Evolutionary conservation across 2,329 filamentous ascomycete species (phyloP), one percentile per base, ranked within the genome.

Genomic region (Neonectria punicea): DNA sequence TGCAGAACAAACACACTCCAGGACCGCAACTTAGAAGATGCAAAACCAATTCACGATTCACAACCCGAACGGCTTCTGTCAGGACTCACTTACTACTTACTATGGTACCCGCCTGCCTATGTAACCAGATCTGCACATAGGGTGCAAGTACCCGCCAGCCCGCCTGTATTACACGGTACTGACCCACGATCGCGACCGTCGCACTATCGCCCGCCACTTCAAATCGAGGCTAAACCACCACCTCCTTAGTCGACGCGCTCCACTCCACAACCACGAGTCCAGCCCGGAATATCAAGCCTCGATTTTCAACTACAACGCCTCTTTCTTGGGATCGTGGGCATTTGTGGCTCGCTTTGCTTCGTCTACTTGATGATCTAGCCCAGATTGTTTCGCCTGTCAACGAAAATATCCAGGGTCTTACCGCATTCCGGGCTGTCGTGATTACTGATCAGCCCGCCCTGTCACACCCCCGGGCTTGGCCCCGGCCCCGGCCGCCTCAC

Each of bases 121-220:
- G 25, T 30, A 30, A 10, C 30, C 9, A 5, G 67, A 72, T 73
- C 71, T 73, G 67, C 65, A 67, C 65, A 67, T 47, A 69, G 61
- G 65, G 68, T 66, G 58, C 59, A 61, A 13, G 25, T 56, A 65
- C 60, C 54, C 61, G 49, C 5, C 14, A 41, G 36, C 66, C 32
- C 32, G 32, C 32, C 32, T 36, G 32, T 14, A 11, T 36, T 34
- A 34, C 32, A 13, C 32, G 4, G 32, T 65, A 74, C 73, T 69
- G 67, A 53, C 61, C 60, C 46, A 10, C 50, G 43, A 62, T 62
- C 53, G 30, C 47, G 39, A 22, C 50, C 28, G 39, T 49, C 11
- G 41, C 41, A 50, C 55, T 34, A 39, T 30, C 28, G 49, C 18
- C 13, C 43, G 54, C 41, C n/a, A 57, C n/a, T 30, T 28, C 16